phyloP scores from a whole-genome alignment of 768 basidiomycete species.

The Amanita rimosa region DNA sequence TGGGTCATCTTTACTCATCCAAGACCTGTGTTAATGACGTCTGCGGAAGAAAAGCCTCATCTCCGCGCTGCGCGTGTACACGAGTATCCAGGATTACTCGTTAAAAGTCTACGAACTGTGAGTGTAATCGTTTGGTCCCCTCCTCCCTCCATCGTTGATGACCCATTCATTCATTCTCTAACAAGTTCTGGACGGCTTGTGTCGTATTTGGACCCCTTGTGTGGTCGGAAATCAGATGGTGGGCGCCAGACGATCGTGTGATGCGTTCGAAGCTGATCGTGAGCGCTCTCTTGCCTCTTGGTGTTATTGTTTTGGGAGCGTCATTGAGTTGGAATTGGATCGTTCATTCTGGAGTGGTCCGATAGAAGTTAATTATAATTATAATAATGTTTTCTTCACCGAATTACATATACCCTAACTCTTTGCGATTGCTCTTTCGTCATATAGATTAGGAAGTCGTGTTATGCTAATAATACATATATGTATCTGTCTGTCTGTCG shows the following conservation, averaged over 20 bases:
- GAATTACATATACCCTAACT: no score
- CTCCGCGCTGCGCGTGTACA: slow-evolving; percentile 32
- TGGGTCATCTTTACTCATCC: slow-evolving; percentile 75
- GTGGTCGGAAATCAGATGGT: slow-evolving; percentile 81
- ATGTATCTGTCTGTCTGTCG: no score
- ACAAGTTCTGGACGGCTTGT: slow-evolving; percentile 87
- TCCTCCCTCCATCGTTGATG: not conserved
- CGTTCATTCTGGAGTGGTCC: no score
- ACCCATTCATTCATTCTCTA: no score
- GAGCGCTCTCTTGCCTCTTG: not conserved
- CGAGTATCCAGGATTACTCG: slow-evolving; percentile 57
- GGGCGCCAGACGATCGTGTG: slow-evolving; percentile 23
- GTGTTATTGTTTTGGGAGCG: not conserved
- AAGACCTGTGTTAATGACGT: slow-evolving; percentile 14
- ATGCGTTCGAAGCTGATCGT: not conserved
- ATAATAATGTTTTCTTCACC: not conserved
- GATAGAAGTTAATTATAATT: no score
- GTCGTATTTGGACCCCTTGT: slow-evolving; percentile 83
- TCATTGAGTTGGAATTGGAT: not conserved
- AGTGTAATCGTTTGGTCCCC: slow-evolving; percentile 19
- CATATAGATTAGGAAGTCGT: no score
- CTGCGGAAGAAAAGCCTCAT: slow-evolving; percentile 23
- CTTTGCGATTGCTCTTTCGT: no score
- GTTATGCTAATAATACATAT: no score
- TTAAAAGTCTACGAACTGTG: slow-evolving; percentile 62